Percentiles rank a stretch among this genome's conserved stretches.
phyloP scores from a whole-genome alignment of 208 protist species.

The Acanthamoeba castellanii region DNA sequence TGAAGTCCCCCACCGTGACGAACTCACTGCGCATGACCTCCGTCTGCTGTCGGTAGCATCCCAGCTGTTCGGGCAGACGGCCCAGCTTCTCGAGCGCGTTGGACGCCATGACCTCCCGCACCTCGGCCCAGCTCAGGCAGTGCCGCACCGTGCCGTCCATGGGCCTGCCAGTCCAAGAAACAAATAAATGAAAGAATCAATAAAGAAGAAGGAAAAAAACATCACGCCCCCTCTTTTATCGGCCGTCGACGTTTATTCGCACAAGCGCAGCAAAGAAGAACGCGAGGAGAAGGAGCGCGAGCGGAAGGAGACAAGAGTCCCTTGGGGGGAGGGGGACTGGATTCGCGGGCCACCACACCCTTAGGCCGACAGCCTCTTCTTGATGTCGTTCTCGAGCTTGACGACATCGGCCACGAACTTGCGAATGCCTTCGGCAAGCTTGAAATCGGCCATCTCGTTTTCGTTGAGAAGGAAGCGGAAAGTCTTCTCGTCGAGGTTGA shows the following conservation, averaged over 20 bases:
- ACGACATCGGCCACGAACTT: slow-evolving; percentile 95
- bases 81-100: background rate
- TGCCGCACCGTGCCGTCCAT: background rate
- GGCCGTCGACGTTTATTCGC: too few relatives aligned
- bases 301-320: too few relatives aligned
- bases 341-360: too few relatives aligned
- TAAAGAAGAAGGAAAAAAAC: background rate
- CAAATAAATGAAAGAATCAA: background rate
- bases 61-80: slow-evolving; percentile 18
- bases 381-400: slow-evolving; percentile 90
- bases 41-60: background rate
- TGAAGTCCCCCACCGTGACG: slow-evolving; percentile 12
- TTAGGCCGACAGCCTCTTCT: slow-evolving; percentile 54
- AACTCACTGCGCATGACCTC: background rate
- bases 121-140: slow-evolving; percentile 10
- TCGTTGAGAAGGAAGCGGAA: slow-evolving; percentile 91
- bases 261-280: too few relatives aligned
- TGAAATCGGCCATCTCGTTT: slow-evolving; percentile 98
- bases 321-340: too few relatives aligned
- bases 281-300: too few relatives aligned
- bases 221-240: too few relatives aligned
- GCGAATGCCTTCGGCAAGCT: slow-evolving; percentile 97
- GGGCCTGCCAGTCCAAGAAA: background rate
- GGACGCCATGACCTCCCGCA: background rate
- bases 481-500: slow-evolving; percentile 83